Evolutionary conservation across 352 stramenopile species (phyloP).

Genomic region (Globisporangium rhizosaccharum): DNA sequence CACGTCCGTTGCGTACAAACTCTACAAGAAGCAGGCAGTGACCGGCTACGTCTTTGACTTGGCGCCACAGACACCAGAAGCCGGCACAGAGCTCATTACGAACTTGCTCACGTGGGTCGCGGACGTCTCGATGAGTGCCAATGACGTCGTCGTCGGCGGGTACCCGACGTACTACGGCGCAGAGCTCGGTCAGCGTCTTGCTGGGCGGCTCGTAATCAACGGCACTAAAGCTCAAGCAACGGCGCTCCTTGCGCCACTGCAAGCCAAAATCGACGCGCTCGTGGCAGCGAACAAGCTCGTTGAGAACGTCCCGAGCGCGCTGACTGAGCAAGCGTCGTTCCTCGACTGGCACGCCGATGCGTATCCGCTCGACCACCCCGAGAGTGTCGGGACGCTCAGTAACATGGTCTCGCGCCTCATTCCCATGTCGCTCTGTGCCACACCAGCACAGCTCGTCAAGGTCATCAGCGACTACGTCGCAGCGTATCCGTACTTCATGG

Average conservation of each 20-base stretch:
- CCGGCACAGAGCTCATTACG: not conserved
- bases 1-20: constrained; percentile 1
- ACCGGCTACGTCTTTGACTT: not conserved
- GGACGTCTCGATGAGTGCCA: not conserved
- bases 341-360: constrained; percentile 1
- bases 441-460: constrained; percentile 4
- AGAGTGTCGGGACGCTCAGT: constrained; percentile 1
- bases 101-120: constrained; percentile 2
- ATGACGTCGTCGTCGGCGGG: constrained; percentile 1
- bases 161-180: not conserved
- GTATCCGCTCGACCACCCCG: not conserved
- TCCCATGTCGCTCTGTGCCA: not conserved
- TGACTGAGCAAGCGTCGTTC: constrained; percentile 1
- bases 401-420: constrained; percentile 3
- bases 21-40: not conserved
- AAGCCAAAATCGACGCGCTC: not conserved
- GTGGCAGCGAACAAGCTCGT: not conserved
- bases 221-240: not conserved
- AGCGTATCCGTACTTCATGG: not conserved
- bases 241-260: not conserved
- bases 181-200: not conserved
- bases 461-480: not conserved
- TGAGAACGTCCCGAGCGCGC: not conserved
- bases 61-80: not conserved
- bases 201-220: constrained; percentile 1